phyloP scores from a whole-genome alignment of 805 yeast species.

The Danielia oregonensis region DNA sequence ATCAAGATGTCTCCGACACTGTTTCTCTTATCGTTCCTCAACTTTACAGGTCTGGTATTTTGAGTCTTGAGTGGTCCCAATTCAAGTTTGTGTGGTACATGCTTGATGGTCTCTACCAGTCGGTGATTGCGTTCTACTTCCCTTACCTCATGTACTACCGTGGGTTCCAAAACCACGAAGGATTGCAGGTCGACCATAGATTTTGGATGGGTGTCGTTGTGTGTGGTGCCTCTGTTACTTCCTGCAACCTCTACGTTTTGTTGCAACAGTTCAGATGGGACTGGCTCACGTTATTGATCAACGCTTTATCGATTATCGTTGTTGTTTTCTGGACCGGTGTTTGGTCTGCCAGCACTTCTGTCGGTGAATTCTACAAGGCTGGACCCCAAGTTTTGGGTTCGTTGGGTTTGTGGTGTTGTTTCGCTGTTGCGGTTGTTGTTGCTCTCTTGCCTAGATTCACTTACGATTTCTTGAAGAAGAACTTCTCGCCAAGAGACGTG shows the following conservation, averaged over 20 bases:
- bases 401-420: conserved; percentile 60
- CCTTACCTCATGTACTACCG: conserved; percentile 50
- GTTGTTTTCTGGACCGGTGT: conserved; percentile 78
- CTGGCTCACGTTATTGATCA: conserved; percentile 55
- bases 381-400: conserved; percentile 64
- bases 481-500: conserved; percentile 60
- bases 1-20: conserved; percentile 72
- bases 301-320: conserved; percentile 51
- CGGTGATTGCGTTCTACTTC: conserved; percentile 67
- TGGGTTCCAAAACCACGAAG: conserved; percentile 44
- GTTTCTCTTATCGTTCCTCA: conserved; percentile 73
- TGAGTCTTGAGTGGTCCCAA: conserved; percentile 68
- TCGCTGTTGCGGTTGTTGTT: conserved; percentile 50
- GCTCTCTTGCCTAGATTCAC: conserved; percentile 62
- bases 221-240: conserved; percentile 56
- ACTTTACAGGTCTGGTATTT: conserved; percentile 67
- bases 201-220: conserved; percentile 68
- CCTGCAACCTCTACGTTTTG: conserved; percentile 64
- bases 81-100: conserved; percentile 68
- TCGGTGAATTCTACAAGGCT: conserved; percentile 60
- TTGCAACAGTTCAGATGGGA: conserved; percentile 77
- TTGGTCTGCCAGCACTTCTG: conserved; percentile 53
- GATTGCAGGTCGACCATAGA: conserved; percentile 58
- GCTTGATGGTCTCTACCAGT: conserved; percentile 76
- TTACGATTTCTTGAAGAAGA: conserved; percentile 44